phyloP scores from a whole-genome alignment of 1,284 basidiomycete genomes.

The Cryptococcus maquisensis region DNA sequence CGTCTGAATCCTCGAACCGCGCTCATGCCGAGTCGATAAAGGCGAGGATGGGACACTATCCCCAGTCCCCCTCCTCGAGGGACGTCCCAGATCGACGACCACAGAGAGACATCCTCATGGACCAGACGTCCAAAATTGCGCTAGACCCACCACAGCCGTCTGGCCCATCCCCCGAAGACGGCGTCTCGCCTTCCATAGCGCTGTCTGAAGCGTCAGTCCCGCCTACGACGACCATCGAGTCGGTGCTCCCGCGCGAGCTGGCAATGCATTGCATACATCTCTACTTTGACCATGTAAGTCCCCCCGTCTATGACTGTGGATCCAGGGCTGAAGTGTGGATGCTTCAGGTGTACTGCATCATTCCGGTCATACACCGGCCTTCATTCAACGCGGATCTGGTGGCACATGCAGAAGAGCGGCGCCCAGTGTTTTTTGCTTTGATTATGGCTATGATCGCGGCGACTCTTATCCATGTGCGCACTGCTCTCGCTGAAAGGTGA shows the following conservation, averaged over 20 bases:
- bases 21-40: no score
- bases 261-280: slow-evolving; percentile 20
- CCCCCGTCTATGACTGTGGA: background rate
- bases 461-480: slow-evolving; percentile 24
- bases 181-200: slow-evolving; percentile 10
- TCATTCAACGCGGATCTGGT: slow-evolving; percentile 25
- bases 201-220: slow-evolving; percentile 9
- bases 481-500: background rate
- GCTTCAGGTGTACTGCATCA: slow-evolving; percentile 22
- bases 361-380: slow-evolving; percentile 23
- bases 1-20: no score
- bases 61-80: no score
- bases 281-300: slow-evolving; percentile 25
- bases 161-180: slow-evolving; percentile 10
- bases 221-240: slow-evolving; percentile 14
- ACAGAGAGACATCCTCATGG: no score
- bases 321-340: background rate
- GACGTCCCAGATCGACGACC: no score
- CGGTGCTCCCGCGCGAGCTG: slow-evolving; percentile 19
- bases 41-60: no score
- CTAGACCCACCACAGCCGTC: no score
- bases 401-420: slow-evolving; percentile 16
- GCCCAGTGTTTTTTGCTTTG: slow-evolving; percentile 25
- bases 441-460: slow-evolving; percentile 24
- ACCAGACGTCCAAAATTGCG: no score